phyloP scores from a whole-genome alignment of 495 filamentous ascomycete genomes.

The Melanomma pulvis-pyrius region DNA sequence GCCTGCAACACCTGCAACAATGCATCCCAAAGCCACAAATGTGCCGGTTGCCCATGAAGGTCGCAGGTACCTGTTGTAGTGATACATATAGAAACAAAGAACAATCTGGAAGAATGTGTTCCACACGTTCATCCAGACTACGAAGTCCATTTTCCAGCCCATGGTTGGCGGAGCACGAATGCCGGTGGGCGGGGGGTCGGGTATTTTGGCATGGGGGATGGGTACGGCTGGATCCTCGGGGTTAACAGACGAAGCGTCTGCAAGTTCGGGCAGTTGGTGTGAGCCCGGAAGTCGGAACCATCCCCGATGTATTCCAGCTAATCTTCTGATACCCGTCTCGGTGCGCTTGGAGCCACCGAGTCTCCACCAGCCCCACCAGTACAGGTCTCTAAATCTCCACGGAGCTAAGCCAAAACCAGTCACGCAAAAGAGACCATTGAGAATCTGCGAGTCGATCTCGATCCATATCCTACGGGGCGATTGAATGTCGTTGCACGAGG shows the following conservation, averaged over 20 bases:
- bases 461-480: constrained; percentile 78
- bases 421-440: constrained; percentile 86
- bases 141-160: constrained; percentile 78
- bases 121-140: constrained; percentile 71
- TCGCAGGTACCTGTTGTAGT: constrained; percentile 64
- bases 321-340: constrained; percentile 56
- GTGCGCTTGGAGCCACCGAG: constrained; percentile 48
- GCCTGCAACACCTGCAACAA: constrained; percentile 70
- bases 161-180: constrained; percentile 64
- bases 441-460: constrained; percentile 80
- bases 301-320: constrained; percentile 66
- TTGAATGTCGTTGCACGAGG: constrained; percentile 71
- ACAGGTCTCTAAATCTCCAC: constrained; percentile 83
- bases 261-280: constrained; percentile 37
- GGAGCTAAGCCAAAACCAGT: constrained; percentile 82
- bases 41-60: constrained; percentile 75
- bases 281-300: constrained; percentile 73
- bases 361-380: constrained; percentile 66
- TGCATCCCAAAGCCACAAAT: constrained; percentile 70
- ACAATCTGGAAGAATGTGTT: constrained; percentile 76
- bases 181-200: constrained; percentile 63
- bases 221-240: constrained; percentile 54
- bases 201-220: constrained; percentile 57
- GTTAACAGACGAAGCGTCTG: constrained; percentile 7
- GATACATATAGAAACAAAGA: constrained; percentile 81